These are phyloP conservation scores for Penicillium italicum DNA, from an alignment of 2,329 filamentous ascomycete species.

Conservation along the genomic window DNA sequence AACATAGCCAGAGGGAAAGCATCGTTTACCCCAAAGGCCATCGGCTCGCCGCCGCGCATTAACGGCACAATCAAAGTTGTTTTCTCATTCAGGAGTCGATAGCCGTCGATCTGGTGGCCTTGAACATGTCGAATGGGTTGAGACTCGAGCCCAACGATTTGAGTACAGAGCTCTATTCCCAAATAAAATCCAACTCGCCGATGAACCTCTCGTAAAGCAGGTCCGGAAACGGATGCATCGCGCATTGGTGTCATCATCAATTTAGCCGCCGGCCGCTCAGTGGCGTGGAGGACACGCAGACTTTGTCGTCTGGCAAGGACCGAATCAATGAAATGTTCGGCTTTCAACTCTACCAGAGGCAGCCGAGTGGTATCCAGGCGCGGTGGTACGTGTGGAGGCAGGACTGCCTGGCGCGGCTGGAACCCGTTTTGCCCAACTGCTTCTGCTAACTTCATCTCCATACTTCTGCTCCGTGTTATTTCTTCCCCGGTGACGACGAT, in stretches of 20 bases:
- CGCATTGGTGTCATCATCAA: constrained; percentile 55
- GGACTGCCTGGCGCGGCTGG: constrained; percentile 45
- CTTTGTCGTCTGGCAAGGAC: constrained; percentile 17
- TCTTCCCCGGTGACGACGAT: constrained; percentile 55
- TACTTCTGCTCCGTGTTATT: constrained; percentile 48
- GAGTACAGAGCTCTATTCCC: constrained; percentile 47
- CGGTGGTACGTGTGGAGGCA: constrained; percentile 41
- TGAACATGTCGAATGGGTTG: constrained; percentile 53
- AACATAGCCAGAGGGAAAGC: constrained; percentile 53
- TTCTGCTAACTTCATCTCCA: constrained; percentile 47
- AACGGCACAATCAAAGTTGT: constrained; percentile 55
- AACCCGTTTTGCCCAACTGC: constrained; percentile 45
- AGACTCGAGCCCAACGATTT: constrained; percentile 49
- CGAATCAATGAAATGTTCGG: constrained; percentile 27
- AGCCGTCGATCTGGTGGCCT: constrained; percentile 44
- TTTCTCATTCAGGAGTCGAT: constrained; percentile 48
- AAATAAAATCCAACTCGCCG: constrained; percentile 52
- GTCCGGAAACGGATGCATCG: constrained; percentile 48
- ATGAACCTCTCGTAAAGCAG: constrained; percentile 50
- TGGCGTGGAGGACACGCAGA: constrained; percentile 44
- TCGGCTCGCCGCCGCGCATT: constrained; percentile 62
- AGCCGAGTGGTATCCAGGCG: constrained; percentile 46
- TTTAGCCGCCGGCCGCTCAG: constrained; percentile 44
- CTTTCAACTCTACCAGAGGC: constrained; percentile 40
- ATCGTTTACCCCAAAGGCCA: constrained; percentile 57